Conservation (phyloP, 768 basidiomycete species). For the Kondoa subrosea region DNA sequence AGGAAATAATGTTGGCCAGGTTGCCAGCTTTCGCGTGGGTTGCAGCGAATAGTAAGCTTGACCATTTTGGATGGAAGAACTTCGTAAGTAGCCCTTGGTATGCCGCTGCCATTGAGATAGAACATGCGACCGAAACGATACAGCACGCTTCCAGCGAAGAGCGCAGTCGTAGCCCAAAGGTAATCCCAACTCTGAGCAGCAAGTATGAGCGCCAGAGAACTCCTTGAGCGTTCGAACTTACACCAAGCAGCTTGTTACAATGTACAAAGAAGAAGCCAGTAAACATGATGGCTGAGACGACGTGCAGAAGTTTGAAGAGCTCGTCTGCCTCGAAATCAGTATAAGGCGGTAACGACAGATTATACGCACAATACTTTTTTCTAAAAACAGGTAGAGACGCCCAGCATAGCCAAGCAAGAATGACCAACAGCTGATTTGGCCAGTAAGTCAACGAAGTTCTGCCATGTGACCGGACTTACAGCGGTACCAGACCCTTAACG, state of each 20-base stretch:
- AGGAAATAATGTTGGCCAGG: conserved; percentile 28
- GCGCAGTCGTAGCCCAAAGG: conserved; percentile 24
- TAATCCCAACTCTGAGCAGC: conserved; percentile 22
- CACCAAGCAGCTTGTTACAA: conserved; percentile 6
- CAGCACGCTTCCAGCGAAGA: conserved; percentile 21
- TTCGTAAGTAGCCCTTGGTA: conserved; percentile 22
- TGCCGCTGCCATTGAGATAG: conserved; percentile 22
- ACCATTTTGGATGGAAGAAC: conserved; percentile 22
- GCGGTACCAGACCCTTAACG: too few relatives aligned
- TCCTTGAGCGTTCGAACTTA: too few relatives aligned
- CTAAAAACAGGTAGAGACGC: conserved; percentile 21
- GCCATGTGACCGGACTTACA: too few relatives aligned
- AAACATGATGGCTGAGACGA: conserved; percentile 26
- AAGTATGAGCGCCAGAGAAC: too few relatives aligned
- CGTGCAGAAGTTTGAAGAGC: conserved; percentile 24
- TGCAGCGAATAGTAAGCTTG: conserved; percentile 19
- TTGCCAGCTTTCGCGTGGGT: conserved; percentile 20
- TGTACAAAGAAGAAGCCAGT: conserved; percentile 29
- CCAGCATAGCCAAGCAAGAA: conserved; percentile 26
- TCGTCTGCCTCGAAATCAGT: too few relatives aligned
- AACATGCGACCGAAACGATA: conserved; percentile 26
- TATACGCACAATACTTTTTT: conserved; percentile 14
- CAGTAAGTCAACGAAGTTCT: too few relatives aligned
- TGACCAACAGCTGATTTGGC: conserved; percentile 24
- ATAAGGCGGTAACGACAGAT: too few relatives aligned